phyloP scores from a whole-genome alignment of 2,329 filamentous ascomycete species.

The Pleomassaria siparia region DNA sequence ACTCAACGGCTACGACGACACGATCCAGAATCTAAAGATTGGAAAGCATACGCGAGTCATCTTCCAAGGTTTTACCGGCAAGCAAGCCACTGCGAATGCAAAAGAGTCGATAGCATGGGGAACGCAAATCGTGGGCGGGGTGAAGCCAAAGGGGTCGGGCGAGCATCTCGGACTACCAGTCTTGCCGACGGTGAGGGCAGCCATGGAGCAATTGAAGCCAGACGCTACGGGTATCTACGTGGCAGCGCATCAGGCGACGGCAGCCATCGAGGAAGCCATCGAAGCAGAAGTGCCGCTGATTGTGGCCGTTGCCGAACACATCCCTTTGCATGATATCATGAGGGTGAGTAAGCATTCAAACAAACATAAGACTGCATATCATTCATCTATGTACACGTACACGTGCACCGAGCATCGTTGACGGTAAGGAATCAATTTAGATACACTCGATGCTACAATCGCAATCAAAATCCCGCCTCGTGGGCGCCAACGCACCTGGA shows the following conservation, averaged over 20 bases:
- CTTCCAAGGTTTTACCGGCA: conserved; percentile 72
- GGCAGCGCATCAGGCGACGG: conserved; percentile 70
- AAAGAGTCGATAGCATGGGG: conserved; percentile 76
- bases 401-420: no score
- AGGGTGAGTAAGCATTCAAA: conserved; percentile 62
- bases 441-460: conserved; percentile 71
- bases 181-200: conserved; percentile 67
- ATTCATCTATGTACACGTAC: no score
- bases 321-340: conserved; percentile 76
- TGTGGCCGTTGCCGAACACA: conserved; percentile 78
- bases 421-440: no score
- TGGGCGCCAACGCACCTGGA: conserved; percentile 79
- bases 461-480: conserved; percentile 70
- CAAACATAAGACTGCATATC: no score
- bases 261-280: conserved; percentile 77
- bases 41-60: conserved; percentile 67
- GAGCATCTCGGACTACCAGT: conserved; percentile 75
- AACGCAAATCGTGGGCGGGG: conserved; percentile 77
- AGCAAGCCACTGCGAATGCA: conserved; percentile 72
- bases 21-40: conserved; percentile 67
- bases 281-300: conserved; percentile 77
- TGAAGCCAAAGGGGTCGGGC: conserved; percentile 69
- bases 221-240: conserved; percentile 81
- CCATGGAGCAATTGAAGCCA: conserved; percentile 69
- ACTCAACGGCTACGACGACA: conserved; percentile 58